A percentile compares a stretch with the other conserved stretches of the same genome.
phyloP scores from a whole-genome alignment of 2,329 filamentous ascomycete species.

The Diaporthe velutina region DNA sequence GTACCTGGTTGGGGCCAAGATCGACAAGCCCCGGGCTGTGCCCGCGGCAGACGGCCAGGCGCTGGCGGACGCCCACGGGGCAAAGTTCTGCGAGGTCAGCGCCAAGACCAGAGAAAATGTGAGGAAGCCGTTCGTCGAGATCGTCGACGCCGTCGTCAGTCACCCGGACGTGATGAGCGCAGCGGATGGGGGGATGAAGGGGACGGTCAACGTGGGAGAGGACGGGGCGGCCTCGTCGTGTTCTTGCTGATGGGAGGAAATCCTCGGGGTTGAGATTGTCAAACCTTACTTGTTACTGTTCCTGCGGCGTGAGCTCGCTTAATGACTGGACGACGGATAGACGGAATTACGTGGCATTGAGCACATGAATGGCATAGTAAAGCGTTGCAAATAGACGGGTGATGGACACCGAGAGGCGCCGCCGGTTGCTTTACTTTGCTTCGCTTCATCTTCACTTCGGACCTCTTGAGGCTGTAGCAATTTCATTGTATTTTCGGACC shows the following conservation, averaged over 20 bases:
- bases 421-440: not conserved
- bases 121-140: constrained; percentile 63
- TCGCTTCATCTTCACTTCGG: constrained; percentile 6
- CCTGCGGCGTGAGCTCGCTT: not conserved
- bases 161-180: constrained; percentile 57
- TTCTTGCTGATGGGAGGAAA: constrained; percentile 42
- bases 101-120: constrained; percentile 66
- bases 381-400: constrained; percentile 20
- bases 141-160: constrained; percentile 63
- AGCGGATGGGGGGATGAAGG: constrained; percentile 42
- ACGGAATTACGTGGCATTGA: constrained; percentile 26
- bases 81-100: constrained; percentile 66
- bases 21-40: constrained; percentile 63
- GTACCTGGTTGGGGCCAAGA: constrained; percentile 66
- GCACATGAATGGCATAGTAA: constrained; percentile 48
- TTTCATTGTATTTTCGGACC: not conserved
- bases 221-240: constrained; percentile 38
- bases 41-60: constrained; percentile 60
- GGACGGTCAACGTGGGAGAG: constrained; percentile 47
- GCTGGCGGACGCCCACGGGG: constrained; percentile 60
- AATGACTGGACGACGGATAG: constrained; percentile 23
- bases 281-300: not conserved
- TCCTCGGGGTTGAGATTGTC: not conserved
- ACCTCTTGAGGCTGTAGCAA: not conserved
- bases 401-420: constrained; percentile 9